A percentile compares a stretch with the other conserved stretches of the same genome.
Evolutionary conservation across 169 alveolate species (phyloP).

Genomic region (Plasmodium gallinaceum): DNA sequence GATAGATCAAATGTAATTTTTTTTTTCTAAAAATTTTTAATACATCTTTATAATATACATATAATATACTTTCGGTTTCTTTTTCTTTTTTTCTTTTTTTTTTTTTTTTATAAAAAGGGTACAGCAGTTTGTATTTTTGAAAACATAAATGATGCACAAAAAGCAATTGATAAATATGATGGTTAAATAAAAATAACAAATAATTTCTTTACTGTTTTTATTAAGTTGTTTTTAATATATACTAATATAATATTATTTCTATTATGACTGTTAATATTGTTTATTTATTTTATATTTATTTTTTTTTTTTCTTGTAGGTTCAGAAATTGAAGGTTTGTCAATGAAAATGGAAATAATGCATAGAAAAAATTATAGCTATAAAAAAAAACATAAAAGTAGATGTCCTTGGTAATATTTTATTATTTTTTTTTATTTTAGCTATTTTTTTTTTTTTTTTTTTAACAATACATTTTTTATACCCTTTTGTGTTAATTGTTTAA

Average conservation of each 20-base stretch:
- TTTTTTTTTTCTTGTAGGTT: conserved; percentile 26
- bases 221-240: background rate
- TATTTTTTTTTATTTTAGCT: too few species aligned
- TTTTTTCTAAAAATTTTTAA: background rate
- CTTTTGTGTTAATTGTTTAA: background rate
- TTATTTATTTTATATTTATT: conserved; percentile 32
- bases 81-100: background rate
- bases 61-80: background rate
- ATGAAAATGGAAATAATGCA: conserved; percentile 75
- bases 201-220: background rate
- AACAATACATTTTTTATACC: too few species aligned
- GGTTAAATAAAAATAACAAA: conserved; percentile 18
- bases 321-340: conserved; percentile 60
- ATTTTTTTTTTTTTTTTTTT: too few species aligned
- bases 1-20: conserved; percentile 75
- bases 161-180: conserved; percentile 75
- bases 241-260: background rate
- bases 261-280: conserved; percentile 23
- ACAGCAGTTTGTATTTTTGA: conserved; percentile 76
- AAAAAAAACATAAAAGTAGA: conserved; percentile 58
- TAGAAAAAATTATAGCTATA: conserved; percentile 39
- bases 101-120: conserved; percentile 27
- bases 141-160: conserved; percentile 70
- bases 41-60: background rate
- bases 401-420: conserved; percentile 56